These are phyloP conservation scores for Leptographium galeiforme DNA, from an alignment of 2,329 filamentous ascomycete species.

Conservation along the genomic window DNA sequence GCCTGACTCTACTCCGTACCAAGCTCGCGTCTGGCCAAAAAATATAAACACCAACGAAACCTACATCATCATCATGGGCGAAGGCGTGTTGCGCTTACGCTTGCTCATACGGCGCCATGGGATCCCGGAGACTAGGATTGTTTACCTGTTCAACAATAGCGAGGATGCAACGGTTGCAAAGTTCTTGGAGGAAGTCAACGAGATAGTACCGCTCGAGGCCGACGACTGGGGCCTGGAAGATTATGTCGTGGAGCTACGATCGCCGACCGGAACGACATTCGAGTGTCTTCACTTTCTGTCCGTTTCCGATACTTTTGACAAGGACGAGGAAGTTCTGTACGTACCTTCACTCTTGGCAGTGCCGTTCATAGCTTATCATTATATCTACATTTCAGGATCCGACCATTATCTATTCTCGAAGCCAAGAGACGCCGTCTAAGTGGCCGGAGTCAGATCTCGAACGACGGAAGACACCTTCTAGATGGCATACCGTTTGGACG, in stretches of 20 bases:
- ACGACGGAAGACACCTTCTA: slow-evolving; percentile 65
- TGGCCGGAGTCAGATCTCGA: slow-evolving; percentile 69
- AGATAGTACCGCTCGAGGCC: slow-evolving; percentile 68
- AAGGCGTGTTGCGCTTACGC: slow-evolving; percentile 52
- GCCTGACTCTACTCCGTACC: too few relatives aligned
- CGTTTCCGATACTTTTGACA: slow-evolving; percentile 55
- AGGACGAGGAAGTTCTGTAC: slow-evolving; percentile 74
- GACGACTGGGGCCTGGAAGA: slow-evolving; percentile 78
- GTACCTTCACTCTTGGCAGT: slow-evolving; percentile 17
- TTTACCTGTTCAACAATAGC: slow-evolving; percentile 51
- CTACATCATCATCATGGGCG: neutral
- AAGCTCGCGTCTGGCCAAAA: too few relatives aligned
- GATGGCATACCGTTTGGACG: slow-evolving; percentile 79
- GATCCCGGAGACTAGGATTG: slow-evolving; percentile 56
- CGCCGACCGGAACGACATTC: slow-evolving; percentile 45
- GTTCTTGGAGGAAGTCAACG: slow-evolving; percentile 66
- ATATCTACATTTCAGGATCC: slow-evolving; percentile 44
- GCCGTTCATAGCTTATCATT: neutral
- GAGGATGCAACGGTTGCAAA: slow-evolving; percentile 58
- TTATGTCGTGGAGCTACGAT: slow-evolving; percentile 65
- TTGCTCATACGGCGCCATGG: slow-evolving; percentile 59
- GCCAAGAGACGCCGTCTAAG: slow-evolving; percentile 57
- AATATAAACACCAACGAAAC: neutral
- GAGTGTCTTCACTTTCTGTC: slow-evolving; percentile 81
- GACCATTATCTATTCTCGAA: slow-evolving; percentile 63